Base-by-base conservation (phyloP, 2,329 filamentous ascomycete species). In the Fusarium veterinarium region DNA sequence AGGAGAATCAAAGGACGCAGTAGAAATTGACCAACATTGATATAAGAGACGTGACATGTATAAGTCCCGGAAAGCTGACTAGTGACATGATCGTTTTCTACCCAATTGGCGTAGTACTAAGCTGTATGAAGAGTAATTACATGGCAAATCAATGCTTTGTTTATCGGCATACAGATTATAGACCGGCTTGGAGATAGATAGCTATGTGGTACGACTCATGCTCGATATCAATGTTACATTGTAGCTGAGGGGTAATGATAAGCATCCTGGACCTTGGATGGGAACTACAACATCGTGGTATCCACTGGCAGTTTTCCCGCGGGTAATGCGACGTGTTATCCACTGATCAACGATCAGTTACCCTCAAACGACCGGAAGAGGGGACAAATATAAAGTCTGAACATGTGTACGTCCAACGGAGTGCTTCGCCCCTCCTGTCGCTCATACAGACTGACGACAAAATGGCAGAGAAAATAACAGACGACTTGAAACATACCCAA, bases 321-420 rank as follows among this genome's bases (percentile, higher is more conserved):
- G 56, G 56, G 5, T 9, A 40, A 4, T 4, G 11, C 1, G 8
- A 10, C 14, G 4, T 12, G 2, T 5, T 33, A 48, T 17, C 53
- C 53, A 57, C 37, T 25, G 56, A 59, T 53, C 33, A 49, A 23
- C 56, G 0, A 17, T 25, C 13, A 20, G 0, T 9, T 14, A 48
- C 10, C 40, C 40, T n/a, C 19, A 28, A 8, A 28, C 1, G 17
- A 25, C 3, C 1, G 1, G 8, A 28, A 3, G 12, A 20, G 31
- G 17, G 7, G 20, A 20, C 12, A 4, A 3, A 7, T 64, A 65
- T 64, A 65, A 46, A 45, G 12, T 3, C 13, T 1, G 9, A 14
- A 11, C 2, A 28, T 31, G 16, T 30, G 17, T 14, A 2, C 45
- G 28, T 8, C 20, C 2, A 23, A 17, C 14, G 0, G 0, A 31